Conservation (phyloP, 2,329 filamentous ascomycete species). For the Emmonsiellopsis sp. region DNA sequence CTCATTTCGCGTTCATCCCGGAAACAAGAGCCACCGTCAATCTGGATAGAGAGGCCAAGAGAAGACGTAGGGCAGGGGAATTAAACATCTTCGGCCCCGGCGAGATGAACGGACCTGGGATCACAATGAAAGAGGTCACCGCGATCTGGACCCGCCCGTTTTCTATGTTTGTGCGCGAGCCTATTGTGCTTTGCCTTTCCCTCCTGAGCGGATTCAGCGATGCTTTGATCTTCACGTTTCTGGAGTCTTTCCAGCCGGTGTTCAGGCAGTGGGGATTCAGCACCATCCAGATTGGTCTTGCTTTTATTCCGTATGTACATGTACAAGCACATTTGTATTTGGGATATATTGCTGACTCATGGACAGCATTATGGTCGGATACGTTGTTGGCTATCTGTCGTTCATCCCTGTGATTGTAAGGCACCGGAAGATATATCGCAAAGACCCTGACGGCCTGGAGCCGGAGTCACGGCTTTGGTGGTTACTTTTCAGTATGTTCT, state of each 20-base stretch:
- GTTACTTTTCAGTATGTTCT: conserved; percentile 42
- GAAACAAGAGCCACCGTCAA: conserved; percentile 52
- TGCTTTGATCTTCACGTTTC: conserved; percentile 58
- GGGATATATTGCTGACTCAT: background rate
- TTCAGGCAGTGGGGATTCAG: conserved; percentile 53
- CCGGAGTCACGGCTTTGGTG: conserved; percentile 54
- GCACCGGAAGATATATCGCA: conserved; percentile 31
- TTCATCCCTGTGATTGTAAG: conserved; percentile 47
- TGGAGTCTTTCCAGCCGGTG: conserved; percentile 53
- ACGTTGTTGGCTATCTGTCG: conserved; percentile 47
- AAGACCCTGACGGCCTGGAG: conserved; percentile 42
- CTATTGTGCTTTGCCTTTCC: conserved; percentile 54
- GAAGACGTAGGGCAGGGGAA: conserved; percentile 45
- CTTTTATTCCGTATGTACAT: conserved; percentile 44
- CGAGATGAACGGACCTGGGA: conserved; percentile 53
- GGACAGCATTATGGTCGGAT: conserved; percentile 43
- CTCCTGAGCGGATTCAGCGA: conserved; percentile 58
- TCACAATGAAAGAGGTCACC: conserved; percentile 48
- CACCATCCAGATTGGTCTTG: conserved; percentile 39
- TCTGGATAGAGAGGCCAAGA: conserved; percentile 50
- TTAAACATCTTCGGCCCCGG: conserved; percentile 62
- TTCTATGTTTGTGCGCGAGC: conserved; percentile 55
- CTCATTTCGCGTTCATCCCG: conserved; percentile 42
- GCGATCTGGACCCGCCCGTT: conserved; percentile 53
- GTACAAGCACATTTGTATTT: conserved; percentile 11